Evolutionary conservation across 352 stramenopile species (phyloP).

Genomic region (Thraustochytrium sp.): DNA sequence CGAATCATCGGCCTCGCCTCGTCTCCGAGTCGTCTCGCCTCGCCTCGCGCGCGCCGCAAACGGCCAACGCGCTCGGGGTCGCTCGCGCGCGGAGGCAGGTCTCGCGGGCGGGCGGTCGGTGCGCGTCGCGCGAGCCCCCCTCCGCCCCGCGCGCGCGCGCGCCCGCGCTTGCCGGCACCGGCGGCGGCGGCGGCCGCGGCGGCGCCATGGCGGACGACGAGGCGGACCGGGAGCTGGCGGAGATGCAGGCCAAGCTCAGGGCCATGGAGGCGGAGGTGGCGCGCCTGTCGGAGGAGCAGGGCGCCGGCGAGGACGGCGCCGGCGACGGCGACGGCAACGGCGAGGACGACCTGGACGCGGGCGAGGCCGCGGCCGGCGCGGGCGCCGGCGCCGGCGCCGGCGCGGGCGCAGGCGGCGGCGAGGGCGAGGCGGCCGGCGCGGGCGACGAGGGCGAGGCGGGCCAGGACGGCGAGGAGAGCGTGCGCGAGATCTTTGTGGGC

Average conservation of each 20-base stretch:
- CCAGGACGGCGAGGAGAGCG: background rate
- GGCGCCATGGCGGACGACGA: background rate
- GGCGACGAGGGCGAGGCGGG: background rate
- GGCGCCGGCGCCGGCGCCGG: background rate
- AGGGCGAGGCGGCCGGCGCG: background rate
- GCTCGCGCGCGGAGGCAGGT: no score
- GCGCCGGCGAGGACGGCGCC: background rate
- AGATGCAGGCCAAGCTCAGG: slow-evolving; percentile 35
- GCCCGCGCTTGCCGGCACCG: no score
- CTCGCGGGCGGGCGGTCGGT: no score
- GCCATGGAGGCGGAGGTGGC: slow-evolving; percentile 15
- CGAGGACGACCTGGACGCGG: background rate
- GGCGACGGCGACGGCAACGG: background rate
- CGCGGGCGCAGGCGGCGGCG: background rate
- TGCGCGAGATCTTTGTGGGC: slow-evolving; percentile 78
- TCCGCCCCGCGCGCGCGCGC: no score
- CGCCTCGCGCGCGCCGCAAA: no score
- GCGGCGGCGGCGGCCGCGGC: background rate
- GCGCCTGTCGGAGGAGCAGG: background rate
- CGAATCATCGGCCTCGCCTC: no score
- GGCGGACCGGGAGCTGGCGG: background rate
- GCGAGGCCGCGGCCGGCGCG: background rate
- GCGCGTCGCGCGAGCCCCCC: no score
- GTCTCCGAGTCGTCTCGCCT: no score
- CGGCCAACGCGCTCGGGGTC: no score